Evolutionary conservation across 1,284 basidiomycete genomes (phyloP).

Genomic region (Wolfiporia cocos): DNA sequence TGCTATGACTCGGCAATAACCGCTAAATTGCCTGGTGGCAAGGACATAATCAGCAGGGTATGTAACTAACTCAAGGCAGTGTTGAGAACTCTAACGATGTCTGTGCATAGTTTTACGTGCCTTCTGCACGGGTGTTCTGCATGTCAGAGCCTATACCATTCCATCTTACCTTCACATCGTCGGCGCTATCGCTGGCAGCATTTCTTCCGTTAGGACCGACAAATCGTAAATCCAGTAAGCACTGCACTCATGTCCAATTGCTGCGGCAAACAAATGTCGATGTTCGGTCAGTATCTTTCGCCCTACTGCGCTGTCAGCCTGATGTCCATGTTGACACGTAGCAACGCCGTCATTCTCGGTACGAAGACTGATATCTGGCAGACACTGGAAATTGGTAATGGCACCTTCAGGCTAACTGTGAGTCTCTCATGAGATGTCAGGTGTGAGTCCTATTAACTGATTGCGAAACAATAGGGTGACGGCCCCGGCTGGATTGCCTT

Average conservation of each 20-base stretch:
- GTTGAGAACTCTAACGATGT: too few species aligned
- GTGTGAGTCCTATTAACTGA: too few species aligned
- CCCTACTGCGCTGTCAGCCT: not conserved
- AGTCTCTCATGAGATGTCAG: too few species aligned
- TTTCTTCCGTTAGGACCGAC: constrained; percentile 55
- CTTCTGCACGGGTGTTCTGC: constrained; percentile 51
- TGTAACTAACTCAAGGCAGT: constrained; percentile 5
- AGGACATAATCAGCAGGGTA: constrained; percentile 41
- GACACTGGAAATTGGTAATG: constrained; percentile 57
- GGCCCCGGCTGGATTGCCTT: constrained; percentile 56
- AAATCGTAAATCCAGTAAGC: constrained; percentile 30
- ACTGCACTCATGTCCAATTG: constrained; percentile 50
- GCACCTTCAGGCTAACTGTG: constrained; percentile 50
- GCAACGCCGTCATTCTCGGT: constrained; percentile 22
- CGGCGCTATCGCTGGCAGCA: constrained; percentile 46
- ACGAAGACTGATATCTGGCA: constrained; percentile 70
- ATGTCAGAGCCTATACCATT: constrained; percentile 58
- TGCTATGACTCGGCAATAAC: constrained; percentile 37
- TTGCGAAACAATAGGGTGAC: constrained; percentile 56
- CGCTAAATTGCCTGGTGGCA: constrained; percentile 32
- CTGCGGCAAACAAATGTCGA: constrained; percentile 63
- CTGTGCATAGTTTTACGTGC: constrained; percentile 39
- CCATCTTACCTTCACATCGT: constrained; percentile 51
- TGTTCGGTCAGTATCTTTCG: constrained; percentile 51
- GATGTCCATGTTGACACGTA: too few species aligned